Evolutionary conservation across 2,329 filamentous ascomycete genomes (phyloP).

Genomic region (Ilyonectria mors-panacis): DNA sequence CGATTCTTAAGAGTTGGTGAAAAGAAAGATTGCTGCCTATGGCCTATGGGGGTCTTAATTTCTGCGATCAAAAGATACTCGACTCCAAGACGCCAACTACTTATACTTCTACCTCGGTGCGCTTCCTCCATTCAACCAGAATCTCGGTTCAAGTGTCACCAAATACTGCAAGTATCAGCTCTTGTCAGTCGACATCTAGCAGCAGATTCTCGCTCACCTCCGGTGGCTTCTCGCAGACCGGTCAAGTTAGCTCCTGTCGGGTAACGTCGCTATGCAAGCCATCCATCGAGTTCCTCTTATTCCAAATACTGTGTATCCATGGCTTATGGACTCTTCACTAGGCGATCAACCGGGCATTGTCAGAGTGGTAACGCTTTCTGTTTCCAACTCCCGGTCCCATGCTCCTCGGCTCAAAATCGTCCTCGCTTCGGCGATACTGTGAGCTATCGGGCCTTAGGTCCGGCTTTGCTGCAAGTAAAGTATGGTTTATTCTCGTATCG

Average conservation of each 20-base stretch:
- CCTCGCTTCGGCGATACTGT: no score
- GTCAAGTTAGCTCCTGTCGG: constrained; percentile 2
- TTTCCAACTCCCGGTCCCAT: no score
- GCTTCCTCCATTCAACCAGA: no score
- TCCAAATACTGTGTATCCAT: constrained; percentile 5
- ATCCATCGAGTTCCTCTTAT: not conserved
- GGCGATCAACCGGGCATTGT: no score
- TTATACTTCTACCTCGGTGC: not conserved
- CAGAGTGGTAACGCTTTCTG: not conserved
- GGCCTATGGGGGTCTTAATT: not conserved
- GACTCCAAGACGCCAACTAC: not conserved
- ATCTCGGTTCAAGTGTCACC: constrained; percentile 13
- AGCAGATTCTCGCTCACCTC: not conserved
- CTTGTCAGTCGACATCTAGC: not conserved
- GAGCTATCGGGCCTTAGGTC: not conserved
- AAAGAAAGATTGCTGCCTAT: not conserved
- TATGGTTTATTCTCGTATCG: not conserved
- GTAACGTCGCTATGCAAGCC: constrained; percentile 19
- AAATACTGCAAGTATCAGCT: not conserved
- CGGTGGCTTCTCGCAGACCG: constrained; percentile 5
- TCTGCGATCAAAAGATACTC: not conserved
- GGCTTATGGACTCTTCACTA: constrained; percentile 1
- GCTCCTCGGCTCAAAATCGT: no score
- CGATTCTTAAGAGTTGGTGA: not conserved
- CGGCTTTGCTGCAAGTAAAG: not conserved